Conservation (phyloP, 139 green algal genomes). For the Haematococcus lacustris region DNA sequence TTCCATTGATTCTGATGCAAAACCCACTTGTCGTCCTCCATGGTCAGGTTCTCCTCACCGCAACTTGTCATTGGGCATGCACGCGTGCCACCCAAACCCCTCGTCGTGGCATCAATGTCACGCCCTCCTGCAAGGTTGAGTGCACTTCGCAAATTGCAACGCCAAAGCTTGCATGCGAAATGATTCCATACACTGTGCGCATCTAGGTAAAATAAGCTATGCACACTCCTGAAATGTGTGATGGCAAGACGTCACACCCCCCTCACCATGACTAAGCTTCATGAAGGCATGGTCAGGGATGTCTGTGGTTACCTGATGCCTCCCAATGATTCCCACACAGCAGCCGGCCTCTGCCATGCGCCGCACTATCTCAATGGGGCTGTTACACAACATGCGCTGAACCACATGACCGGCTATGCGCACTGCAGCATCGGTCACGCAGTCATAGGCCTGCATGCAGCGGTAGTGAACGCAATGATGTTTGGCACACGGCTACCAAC, state of each 20-base stretch:
- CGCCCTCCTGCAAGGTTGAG: conserved; percentile 18
- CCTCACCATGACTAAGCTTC: conserved; percentile 18
- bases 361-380: conserved; percentile 20
- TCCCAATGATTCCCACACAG: conserved; percentile 63
- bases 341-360: conserved; percentile 22
- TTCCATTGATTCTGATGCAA: not conserved
- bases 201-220: not conserved
- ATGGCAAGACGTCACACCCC: too few relatives aligned
- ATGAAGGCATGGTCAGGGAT: conserved; percentile 62
- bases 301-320: conserved; percentile 62
- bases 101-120: conserved; percentile 45
- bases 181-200: not conserved
- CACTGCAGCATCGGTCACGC: conserved; percentile 37
- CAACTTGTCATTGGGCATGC: conserved; percentile 30
- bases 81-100: conserved; percentile 56
- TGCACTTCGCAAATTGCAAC: not conserved
- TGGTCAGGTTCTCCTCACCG: conserved; percentile 37
- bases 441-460: conserved; percentile 42
- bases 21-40: conserved; percentile 41
- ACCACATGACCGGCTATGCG: conserved; percentile 22
- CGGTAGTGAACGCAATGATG: too few relatives aligned
- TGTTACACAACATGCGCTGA: conserved; percentile 29
- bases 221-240: too few relatives aligned
- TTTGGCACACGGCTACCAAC: too few relatives aligned
- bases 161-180: not conserved